Evolutionary conservation across 108 stramenopile species (phyloP).

Genomic region (Mayamaea pseudoterrestris): DNA sequence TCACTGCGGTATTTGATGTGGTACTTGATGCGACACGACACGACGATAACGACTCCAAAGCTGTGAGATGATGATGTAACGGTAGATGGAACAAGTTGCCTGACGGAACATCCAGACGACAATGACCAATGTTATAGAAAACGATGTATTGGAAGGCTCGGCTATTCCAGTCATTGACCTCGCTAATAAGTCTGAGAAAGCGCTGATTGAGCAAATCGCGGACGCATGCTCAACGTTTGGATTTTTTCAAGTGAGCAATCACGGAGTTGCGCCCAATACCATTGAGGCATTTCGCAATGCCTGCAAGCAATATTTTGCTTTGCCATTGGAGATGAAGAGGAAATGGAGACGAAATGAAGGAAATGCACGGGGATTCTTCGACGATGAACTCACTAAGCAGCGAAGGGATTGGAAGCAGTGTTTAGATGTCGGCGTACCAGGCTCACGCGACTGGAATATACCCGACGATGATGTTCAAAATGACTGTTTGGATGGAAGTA

Average conservation of each 20-base stretch:
- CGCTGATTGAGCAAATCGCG: conserved; percentile 29
- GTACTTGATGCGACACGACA: too few species aligned
- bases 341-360: conserved; percentile 51
- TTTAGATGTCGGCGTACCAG: conserved; percentile 78
- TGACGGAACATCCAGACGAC: too few species aligned
- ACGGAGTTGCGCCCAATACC: conserved; percentile 41
- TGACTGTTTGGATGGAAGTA: conserved; percentile 78
- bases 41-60: too few species aligned
- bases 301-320: conserved; percentile 57
- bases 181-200: conserved; percentile 7
- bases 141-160: too few species aligned
- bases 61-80: too few species aligned
- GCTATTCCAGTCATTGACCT: conserved; percentile 48
- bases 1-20: too few species aligned
- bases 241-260: conserved; percentile 82
- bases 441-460: conserved; percentile 40
- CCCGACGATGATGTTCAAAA: conserved; percentile 41
- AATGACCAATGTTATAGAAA: too few species aligned
- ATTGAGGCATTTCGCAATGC: conserved; percentile 40
- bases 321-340: conserved; percentile 31
- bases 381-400: conserved; percentile 90
- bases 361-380: conserved; percentile 85
- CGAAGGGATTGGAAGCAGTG: conserved; percentile 82
- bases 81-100: too few species aligned
- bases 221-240: conserved; percentile 73